Evolutionary conservation across 371 early-diverging fungal species (phyloP).

Genomic region (Mortierella sp.): DNA sequence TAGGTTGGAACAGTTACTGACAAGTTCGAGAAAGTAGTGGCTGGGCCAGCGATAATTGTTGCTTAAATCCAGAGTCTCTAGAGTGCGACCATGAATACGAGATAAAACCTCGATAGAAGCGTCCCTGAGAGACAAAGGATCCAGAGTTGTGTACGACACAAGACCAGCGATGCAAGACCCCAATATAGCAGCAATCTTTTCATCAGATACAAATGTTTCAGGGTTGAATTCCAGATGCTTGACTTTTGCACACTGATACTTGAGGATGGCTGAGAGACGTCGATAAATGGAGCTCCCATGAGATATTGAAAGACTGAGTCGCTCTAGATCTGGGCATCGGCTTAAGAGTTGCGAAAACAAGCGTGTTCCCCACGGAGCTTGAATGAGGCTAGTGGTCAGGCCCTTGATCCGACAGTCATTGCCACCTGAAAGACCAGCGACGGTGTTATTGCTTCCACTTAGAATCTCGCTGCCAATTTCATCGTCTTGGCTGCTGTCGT

Average conservation of each 20-base stretch:
- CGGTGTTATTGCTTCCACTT: neutral
- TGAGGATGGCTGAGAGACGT: neutral
- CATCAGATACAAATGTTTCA: neutral
- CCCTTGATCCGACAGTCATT: neutral
- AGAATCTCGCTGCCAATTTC: neutral
- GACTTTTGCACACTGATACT: neutral
- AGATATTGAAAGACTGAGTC: neutral
- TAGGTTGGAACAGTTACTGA: slow-evolving; percentile 2
- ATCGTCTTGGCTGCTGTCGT: neutral
- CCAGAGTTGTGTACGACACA: neutral
- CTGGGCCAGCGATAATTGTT: neutral
- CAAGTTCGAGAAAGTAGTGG: slow-evolving; percentile 11
- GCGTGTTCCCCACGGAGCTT: neutral
- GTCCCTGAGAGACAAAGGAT: neutral
- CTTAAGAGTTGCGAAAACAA: neutral
- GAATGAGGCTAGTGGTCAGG: neutral
- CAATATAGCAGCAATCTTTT: neutral
- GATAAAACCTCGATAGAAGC: neutral
- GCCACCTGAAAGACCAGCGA: neutral
- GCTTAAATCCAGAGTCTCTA: slow-evolving; percentile 9
- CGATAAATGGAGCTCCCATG: too few species aligned
- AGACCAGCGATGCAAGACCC: slow-evolving; percentile 3
- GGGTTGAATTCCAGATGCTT: neutral
- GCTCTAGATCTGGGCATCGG: slow-evolving; percentile 4
- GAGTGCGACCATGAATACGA: slow-evolving; percentile 2